Evolutionary conservation across 129 eudicot species (phyloP).

Genomic region (Chrysanthemum seticuspe): DNA sequence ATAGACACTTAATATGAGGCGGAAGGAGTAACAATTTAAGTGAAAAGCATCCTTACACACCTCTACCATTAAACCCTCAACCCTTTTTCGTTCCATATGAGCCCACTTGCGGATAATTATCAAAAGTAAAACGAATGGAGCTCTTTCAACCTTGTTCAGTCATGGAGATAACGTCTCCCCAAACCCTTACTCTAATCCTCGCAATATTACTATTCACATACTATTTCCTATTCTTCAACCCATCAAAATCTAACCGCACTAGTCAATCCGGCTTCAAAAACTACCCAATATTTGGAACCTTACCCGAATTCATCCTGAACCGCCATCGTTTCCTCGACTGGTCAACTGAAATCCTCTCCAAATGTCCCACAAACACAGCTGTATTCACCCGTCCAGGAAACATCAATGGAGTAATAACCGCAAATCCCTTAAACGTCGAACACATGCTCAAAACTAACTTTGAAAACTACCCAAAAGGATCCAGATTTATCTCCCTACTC

Average conservation of each 20-base stretch:
- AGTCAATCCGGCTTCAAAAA: conserved; percentile 46
- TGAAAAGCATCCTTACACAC: too few relatives aligned
- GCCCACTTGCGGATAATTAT: too few relatives aligned
- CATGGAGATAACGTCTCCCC: conserved; percentile 40
- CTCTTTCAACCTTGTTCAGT: conserved; percentile 14
- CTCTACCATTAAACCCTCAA: too few relatives aligned
- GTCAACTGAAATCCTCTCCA: conserved; percentile 60
- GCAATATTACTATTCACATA: conserved; percentile 21
- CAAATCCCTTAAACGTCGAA: conserved; percentile 70
- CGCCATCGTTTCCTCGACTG: conserved; percentile 88
- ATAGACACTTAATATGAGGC: too few relatives aligned
- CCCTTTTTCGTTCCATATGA: too few relatives aligned
- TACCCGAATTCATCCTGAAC: conserved; percentile 71
- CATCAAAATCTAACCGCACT: conserved; percentile 20
- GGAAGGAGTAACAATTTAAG: too few relatives aligned
- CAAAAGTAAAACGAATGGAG: conserved; percentile 5
- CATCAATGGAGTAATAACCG: conserved; percentile 65
- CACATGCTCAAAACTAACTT: conserved; percentile 77
- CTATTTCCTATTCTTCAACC: conserved; percentile 11
- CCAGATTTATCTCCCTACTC: conserved; percentile 52
- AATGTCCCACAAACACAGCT: conserved; percentile 65
- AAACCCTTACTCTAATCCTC: conserved; percentile 19
- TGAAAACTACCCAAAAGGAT: conserved; percentile 80
- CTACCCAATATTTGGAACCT: conserved; percentile 68
- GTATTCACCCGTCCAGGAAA: conserved; percentile 70